These are phyloP conservation scores for Cyclostephanos tholiformis DNA, from an alignment of 108 stramenopile species.

Conservation along the genomic window DNA sequence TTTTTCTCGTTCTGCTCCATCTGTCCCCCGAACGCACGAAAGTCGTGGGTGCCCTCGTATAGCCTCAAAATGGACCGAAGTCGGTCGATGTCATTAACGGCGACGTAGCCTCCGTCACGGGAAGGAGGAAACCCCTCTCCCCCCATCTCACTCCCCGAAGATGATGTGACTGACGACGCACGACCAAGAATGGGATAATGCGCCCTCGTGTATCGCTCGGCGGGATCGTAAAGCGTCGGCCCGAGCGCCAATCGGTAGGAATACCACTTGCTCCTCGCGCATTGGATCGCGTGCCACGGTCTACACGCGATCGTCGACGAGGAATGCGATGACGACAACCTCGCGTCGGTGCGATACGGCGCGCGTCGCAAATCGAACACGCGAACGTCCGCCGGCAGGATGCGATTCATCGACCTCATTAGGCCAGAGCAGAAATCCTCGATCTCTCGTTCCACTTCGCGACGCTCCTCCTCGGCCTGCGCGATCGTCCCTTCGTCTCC, in stretches of 20 bases:
- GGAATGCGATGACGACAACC: too few species aligned
- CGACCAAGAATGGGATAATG: slow-evolving; percentile 50
- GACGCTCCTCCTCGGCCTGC: background rate
- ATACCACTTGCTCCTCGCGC: slow-evolving; percentile 67
- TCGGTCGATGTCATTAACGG: slow-evolving; percentile 35
- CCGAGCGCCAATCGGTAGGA: slow-evolving; percentile 70
- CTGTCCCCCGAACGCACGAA: slow-evolving; percentile 78
- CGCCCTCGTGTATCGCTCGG: slow-evolving; percentile 66
- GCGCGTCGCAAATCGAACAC: slow-evolving; percentile 60
- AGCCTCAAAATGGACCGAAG: slow-evolving; percentile 52
- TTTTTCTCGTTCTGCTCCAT: slow-evolving; percentile 63
- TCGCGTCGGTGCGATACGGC: too few species aligned
- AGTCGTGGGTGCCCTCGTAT: slow-evolving; percentile 79
- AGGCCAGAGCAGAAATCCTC: slow-evolving; percentile 38
- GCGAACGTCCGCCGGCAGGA: slow-evolving; percentile 64
- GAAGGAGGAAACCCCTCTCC: background rate
- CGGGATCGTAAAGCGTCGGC: slow-evolving; percentile 57
- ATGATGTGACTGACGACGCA: slow-evolving; percentile 7
- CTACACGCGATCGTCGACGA: slow-evolving; percentile 15
- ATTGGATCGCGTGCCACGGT: slow-evolving; percentile 72
- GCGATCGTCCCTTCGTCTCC: background rate
- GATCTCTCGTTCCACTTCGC: slow-evolving; percentile 10
- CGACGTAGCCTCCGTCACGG: background rate
- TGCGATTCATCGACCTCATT: slow-evolving; percentile 65
- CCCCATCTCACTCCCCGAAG: background rate